Evolutionary conservation across 305 asterid species (phyloP).

Genomic region (Fraxinus floribunda): DNA sequence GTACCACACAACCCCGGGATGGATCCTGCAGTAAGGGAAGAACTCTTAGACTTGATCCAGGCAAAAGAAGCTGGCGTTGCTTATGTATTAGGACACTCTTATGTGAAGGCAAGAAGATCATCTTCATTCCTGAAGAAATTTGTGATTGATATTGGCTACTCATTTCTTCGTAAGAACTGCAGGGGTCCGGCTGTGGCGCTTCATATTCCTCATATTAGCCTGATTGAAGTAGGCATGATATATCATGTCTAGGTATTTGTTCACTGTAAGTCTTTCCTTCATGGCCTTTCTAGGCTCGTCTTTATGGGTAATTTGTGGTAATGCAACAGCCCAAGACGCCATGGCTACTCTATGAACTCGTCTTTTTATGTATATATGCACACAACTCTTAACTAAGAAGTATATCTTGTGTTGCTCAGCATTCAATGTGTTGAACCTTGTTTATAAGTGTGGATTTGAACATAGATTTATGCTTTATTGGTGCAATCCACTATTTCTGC

Average conservation of each 20-base stretch:
- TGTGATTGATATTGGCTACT: constrained; percentile 81
- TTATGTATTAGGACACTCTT: constrained; percentile 90
- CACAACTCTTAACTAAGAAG: not conserved
- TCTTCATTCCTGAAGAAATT: constrained; percentile 70
- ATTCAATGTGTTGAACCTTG: not conserved
- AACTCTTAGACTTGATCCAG: constrained; percentile 69
- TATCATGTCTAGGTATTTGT: constrained; percentile 57
- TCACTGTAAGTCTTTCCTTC: not conserved
- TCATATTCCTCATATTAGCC: constrained; percentile 90
- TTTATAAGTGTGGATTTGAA: not conserved
- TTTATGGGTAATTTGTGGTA: not conserved
- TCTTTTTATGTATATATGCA: not conserved
- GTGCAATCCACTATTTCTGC: not conserved
- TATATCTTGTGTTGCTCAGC: not conserved
- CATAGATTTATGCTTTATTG: not conserved
- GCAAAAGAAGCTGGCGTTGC: constrained; percentile 97
- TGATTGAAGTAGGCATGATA: constrained; percentile 92
- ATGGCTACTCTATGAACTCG: not conserved
- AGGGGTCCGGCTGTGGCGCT: constrained; percentile 94
- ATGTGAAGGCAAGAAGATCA: constrained; percentile 79
- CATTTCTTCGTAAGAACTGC: constrained; percentile 89
- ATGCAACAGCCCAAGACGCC: not conserved
- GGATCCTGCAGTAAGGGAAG: constrained; percentile 72
- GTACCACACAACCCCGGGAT: constrained; percentile 60
- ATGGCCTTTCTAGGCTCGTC: not conserved